phyloP scores from a whole-genome alignment of 192 early-diverging fungal genomes.

The Podila verticillata region DNA sequence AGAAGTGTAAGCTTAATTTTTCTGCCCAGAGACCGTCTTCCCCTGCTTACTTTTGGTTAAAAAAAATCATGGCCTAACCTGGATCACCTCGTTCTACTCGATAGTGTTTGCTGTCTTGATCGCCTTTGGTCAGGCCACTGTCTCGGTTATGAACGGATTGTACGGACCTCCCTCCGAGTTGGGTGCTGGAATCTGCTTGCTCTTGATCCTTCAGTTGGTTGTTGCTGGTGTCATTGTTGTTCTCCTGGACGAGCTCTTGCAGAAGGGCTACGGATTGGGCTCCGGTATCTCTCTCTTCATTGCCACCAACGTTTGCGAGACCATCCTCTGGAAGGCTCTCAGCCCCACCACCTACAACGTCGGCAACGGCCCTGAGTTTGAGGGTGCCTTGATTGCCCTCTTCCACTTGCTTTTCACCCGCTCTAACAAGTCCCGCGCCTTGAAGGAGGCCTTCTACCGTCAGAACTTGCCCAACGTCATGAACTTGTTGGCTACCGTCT shows the following conservation, averaged over 20 bases:
- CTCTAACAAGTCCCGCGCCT: slow-evolving; percentile 94
- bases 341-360: slow-evolving; percentile 98
- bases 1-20: slow-evolving; percentile 75
- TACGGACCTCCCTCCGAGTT: slow-evolving; percentile 97
- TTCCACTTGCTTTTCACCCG: slow-evolving; percentile 96
- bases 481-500: slow-evolving; percentile 90
- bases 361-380: slow-evolving; percentile 98
- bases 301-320: slow-evolving; percentile 99
- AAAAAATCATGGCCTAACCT: no score
- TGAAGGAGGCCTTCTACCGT: slow-evolving; percentile 98
- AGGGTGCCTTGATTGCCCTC: slow-evolving; percentile 96
- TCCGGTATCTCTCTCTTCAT: slow-evolving; percentile 99
- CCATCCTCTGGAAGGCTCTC: slow-evolving; percentile 99
- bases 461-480: slow-evolving; percentile 86
- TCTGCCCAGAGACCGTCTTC: no score
- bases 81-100: neutral
- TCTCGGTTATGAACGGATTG: slow-evolving; percentile 97
- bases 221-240: slow-evolving; percentile 98
- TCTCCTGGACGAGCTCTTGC: slow-evolving; percentile 98
- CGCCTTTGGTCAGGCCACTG: slow-evolving; percentile 97
- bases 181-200: slow-evolving; percentile 95
- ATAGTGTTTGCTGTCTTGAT: slow-evolving; percentile 98
- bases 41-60: no score
- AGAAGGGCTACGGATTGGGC: slow-evolving; percentile 99
- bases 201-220: slow-evolving; percentile 97